These are phyloP conservation scores for Penicillium lividum DNA, from an alignment of 495 filamentous ascomycete genomes.

Conservation along the genomic window DNA sequence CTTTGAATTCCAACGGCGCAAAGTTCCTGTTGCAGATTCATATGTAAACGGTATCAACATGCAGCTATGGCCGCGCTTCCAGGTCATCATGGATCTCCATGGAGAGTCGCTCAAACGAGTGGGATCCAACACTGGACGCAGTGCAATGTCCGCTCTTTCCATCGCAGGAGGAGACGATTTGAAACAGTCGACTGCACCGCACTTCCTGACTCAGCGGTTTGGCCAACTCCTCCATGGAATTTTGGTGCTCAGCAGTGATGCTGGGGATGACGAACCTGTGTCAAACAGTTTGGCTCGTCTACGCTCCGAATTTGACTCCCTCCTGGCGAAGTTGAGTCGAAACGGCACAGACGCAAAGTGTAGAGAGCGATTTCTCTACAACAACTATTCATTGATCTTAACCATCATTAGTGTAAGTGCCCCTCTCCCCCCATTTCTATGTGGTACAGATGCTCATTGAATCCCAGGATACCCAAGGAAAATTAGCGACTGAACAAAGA, in stretches of 20 bases:
- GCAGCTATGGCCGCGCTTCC: conserved; percentile 95
- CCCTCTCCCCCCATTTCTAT: neutral
- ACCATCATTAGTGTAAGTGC: conserved; percentile 76
- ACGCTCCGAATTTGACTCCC: conserved; percentile 73
- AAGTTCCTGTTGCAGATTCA: conserved; percentile 81
- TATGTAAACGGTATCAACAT: conserved; percentile 95
- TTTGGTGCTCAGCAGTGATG: conserved; percentile 76
- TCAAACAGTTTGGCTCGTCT: conserved; percentile 74
- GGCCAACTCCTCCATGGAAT: conserved; percentile 87
- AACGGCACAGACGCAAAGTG: conserved; percentile 74
- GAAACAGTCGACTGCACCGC: conserved; percentile 81
- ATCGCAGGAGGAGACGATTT: conserved; percentile 56
- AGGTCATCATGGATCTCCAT: conserved; percentile 90
- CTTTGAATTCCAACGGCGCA: conserved; percentile 88
- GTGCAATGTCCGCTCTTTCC: conserved; percentile 55
- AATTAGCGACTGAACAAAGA: conserved; percentile 73
- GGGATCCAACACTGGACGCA: conserved; percentile 52
- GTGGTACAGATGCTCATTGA: conserved; percentile 23
- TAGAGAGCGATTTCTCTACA: conserved; percentile 83
- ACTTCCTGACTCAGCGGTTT: conserved; percentile 88
- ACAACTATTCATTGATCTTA: conserved; percentile 89
- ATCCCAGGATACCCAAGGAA: conserved; percentile 67
- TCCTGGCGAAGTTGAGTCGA: conserved; percentile 67
- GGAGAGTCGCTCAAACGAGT: conserved; percentile 75
- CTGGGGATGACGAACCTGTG: conserved; percentile 91